Evolutionary conservation across 2,329 filamentous ascomycete genomes (phyloP).

Genomic region (Blastomyces gilchristii): DNA sequence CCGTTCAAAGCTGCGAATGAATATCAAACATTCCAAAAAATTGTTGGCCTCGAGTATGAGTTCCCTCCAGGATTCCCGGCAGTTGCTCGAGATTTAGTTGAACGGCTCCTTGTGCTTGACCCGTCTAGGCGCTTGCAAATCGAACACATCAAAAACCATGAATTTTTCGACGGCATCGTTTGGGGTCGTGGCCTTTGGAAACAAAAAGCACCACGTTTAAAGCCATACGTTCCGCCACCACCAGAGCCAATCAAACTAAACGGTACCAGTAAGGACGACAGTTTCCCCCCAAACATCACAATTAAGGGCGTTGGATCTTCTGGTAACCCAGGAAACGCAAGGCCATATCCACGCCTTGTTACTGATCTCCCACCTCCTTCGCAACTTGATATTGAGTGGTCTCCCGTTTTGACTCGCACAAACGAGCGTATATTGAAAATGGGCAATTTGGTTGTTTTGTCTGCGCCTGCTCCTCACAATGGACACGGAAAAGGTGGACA

Average conservation of each 20-base stretch:
- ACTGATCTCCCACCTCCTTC: constrained; percentile 94
- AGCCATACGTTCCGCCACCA: constrained; percentile 67
- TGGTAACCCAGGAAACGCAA: constrained; percentile 39
- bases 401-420: constrained; percentile 76
- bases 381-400: constrained; percentile 97
- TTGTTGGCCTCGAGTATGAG: constrained; percentile 85
- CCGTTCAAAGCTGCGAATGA: constrained; percentile 95
- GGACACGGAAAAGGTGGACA: constrained; percentile 57
- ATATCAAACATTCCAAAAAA: constrained; percentile 97
- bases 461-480: constrained; percentile 65
- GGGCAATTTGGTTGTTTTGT: constrained; percentile 77
- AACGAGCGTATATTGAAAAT: constrained; percentile 94
- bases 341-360: constrained; percentile 69
- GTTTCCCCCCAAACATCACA: constrained; percentile 34
- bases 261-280: constrained; percentile 31
- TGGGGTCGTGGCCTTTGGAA: constrained; percentile 86
- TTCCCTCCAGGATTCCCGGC: constrained; percentile 83
- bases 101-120: constrained; percentile 81
- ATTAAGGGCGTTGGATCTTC: constrained; percentile 27
- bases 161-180: constrained; percentile 79
- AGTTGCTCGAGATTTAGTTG: constrained; percentile 77
- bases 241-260: constrained; percentile 72
- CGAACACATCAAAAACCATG: constrained; percentile 93
- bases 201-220: constrained; percentile 75
- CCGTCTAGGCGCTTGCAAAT: constrained; percentile 74